Evolutionary conservation across 306 rosid species (phyloP).

Genomic region (Cucumis cinereus): DNA sequence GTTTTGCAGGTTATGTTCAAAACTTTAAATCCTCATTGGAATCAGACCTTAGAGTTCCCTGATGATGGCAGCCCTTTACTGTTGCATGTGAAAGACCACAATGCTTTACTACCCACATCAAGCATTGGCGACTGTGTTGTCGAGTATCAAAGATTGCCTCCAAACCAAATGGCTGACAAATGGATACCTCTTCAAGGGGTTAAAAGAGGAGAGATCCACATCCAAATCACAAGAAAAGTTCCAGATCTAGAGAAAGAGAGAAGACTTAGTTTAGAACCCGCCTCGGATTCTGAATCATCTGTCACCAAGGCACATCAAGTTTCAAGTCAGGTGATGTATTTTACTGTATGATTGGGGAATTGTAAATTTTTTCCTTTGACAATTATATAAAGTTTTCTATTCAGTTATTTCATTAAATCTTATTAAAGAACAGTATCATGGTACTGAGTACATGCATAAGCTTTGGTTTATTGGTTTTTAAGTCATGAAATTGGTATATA

Average conservation of each 20-base stretch:
- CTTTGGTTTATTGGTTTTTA: background rate
- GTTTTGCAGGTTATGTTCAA: slow-evolving; percentile 48
- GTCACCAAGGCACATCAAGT: slow-evolving; percentile 52
- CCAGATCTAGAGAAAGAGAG: slow-evolving; percentile 53
- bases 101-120: slow-evolving; percentile 58
- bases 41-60: slow-evolving; percentile 83
- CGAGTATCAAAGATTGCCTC: slow-evolving; percentile 77
- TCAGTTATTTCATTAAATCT: background rate
- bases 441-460: background rate
- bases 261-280: slow-evolving; percentile 23
- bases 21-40: slow-evolving; percentile 84
- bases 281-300: slow-evolving; percentile 62
- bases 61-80: slow-evolving; percentile 70
- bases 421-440: background rate
- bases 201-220: slow-evolving; percentile 74
- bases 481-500: background rate
- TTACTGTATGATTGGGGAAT: background rate
- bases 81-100: slow-evolving; percentile 81
- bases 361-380: background rate
- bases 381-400: background rate
- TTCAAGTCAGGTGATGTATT: slow-evolving; percentile 49
- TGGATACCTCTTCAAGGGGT: slow-evolving; percentile 99
- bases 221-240: slow-evolving; percentile 75
- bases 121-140: slow-evolving; percentile 81
- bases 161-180: slow-evolving; percentile 65